Evolutionary conservation across 108 stramenopile genomes (phyloP), one percentile per base, ranked within the genome.

Genomic region (Skeletonema menzelii): DNA sequence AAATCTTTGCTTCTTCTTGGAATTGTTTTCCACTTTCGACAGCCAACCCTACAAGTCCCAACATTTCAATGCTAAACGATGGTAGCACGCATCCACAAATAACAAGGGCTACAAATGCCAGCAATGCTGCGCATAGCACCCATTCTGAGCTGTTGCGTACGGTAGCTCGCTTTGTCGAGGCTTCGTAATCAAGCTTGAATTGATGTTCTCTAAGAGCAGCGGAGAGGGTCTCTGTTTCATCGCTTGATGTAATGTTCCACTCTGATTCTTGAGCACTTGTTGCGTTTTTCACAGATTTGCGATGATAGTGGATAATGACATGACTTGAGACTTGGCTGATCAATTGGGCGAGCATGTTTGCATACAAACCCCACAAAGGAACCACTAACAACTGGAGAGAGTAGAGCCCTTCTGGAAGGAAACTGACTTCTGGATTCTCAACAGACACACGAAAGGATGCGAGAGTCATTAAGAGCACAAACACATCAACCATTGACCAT

Each of bases 321-420:
- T 94, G 92, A 46, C 86, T 88, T 38, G 85, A 88, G 42, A 94
- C 67, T 57, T 94, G 92, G 1, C 86, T 84, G 0, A 91, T 35
- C 27, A 94, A 47, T 73, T 91, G 90, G 0, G 92, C 92, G 28
- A 88, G 80, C 88, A 94, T 80, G 69, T 91, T 91, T 1, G 92
- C 87, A 72, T 91, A 94, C 6, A 94, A 64, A 14, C 92, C 92
- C 92, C 92, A 94, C n/a, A 85, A 63, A 20, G 92, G 92, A 35
- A 91, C 72, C 0, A 94, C 88, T 63, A 91, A 55, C 65, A 94
- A 68, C 14, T 91, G 75, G 24, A 94, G 59, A 3, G 82, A 70
- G 74, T 91, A 91, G 59, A 94, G 79, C 31, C 83, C 69, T 7
- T 83, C 77, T 8, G 88, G 90, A 7, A 94, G 64, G 76, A 89